phyloP scores from a whole-genome alignment of 768 basidiomycete species.

The Macrolepiota fuliginosa region DNA sequence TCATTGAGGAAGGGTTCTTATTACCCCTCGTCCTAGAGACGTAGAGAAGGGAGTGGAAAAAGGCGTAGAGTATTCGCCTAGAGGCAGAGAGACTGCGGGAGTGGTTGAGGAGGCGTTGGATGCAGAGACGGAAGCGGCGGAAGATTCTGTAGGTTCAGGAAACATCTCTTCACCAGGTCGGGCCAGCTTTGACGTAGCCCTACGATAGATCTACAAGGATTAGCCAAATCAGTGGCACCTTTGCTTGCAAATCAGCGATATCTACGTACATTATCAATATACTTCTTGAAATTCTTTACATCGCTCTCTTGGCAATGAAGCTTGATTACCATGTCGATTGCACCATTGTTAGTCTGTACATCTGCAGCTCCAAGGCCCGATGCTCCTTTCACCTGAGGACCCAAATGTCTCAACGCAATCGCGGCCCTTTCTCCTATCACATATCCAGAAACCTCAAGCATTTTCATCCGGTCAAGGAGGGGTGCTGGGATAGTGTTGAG shows the following conservation, averaged over 20 bases:
- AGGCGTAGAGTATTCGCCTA: not conserved
- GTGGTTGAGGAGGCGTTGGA: conserved; percentile 15
- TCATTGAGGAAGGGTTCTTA: conserved; percentile 46
- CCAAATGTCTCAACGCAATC: conserved; percentile 84
- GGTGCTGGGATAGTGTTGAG: conserved; percentile 94
- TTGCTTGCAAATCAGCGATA: no score
- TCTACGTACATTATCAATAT: conserved; percentile 85
- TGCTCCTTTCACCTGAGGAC: no score
- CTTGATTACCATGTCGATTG: conserved; percentile 88
- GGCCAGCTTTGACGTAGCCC: conserved; percentile 90
- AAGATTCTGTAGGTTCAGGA: conserved; percentile 55
- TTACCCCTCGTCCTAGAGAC: conserved; percentile 42
- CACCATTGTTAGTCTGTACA: conserved; percentile 65
- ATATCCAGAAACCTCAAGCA: conserved; percentile 92
- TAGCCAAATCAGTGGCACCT: no score
- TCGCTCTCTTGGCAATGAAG: conserved; percentile 98
- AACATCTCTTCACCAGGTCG: conserved; percentile 82
- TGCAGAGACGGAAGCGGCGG: conserved; percentile 16
- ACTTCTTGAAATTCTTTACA: conserved; percentile 95
- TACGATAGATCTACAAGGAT: conserved; percentile 80
- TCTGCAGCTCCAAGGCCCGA: no score
- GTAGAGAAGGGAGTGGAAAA: no score
- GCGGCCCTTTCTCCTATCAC: conserved; percentile 90
- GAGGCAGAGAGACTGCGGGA: conserved; percentile 16
- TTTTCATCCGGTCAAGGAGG: conserved; percentile 94